These are phyloP conservation scores for Aureobasidium sp. DNA, from an alignment of 2,329 filamentous ascomycete genomes.

Conservation along the genomic window DNA sequence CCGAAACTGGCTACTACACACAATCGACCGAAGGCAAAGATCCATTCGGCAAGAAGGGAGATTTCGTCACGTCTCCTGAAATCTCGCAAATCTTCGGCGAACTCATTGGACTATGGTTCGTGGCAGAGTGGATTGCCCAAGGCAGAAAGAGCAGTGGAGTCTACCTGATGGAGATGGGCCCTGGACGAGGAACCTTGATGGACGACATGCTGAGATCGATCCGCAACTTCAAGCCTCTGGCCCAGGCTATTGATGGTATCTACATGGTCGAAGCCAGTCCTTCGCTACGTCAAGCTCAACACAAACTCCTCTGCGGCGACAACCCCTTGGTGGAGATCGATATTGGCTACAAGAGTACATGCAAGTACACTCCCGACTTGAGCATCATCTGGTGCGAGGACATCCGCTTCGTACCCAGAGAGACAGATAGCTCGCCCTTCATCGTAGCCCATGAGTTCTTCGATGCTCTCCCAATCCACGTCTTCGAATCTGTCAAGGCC, in stretches of 20 bases:
- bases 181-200: slow-evolving; percentile 92
- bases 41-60: slow-evolving; percentile 85
- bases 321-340: slow-evolving; percentile 61
- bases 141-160: slow-evolving; percentile 65
- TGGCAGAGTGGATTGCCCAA: slow-evolving; percentile 94
- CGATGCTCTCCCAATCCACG: slow-evolving; percentile 91
- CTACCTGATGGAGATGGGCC: slow-evolving; percentile 88
- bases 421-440: slow-evolving; percentile 66
- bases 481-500: slow-evolving; percentile 66
- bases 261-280: slow-evolving; percentile 93
- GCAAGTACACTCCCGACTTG: slow-evolving; percentile 64
- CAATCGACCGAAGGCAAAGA: slow-evolving; percentile 61
- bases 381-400: slow-evolving; percentile 84
- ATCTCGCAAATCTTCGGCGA: slow-evolving; percentile 97
- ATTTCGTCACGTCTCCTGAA: slow-evolving; percentile 95
- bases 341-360: slow-evolving; percentile 63
- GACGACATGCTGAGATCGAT: slow-evolving; percentile 88
- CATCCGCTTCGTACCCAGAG: slow-evolving; percentile 67
- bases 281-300: slow-evolving; percentile 68
- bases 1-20: slow-evolving; percentile 90
- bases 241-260: slow-evolving; percentile 70
- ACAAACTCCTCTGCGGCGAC: slow-evolving; percentile 70
- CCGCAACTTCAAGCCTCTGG: slow-evolving; percentile 70
- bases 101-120: slow-evolving; percentile 86
- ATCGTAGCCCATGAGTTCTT: slow-evolving; percentile 98